phyloP scores from a whole-genome alignment of 306 rosid genomes.

The Glycyrrhiza uralensis region DNA sequence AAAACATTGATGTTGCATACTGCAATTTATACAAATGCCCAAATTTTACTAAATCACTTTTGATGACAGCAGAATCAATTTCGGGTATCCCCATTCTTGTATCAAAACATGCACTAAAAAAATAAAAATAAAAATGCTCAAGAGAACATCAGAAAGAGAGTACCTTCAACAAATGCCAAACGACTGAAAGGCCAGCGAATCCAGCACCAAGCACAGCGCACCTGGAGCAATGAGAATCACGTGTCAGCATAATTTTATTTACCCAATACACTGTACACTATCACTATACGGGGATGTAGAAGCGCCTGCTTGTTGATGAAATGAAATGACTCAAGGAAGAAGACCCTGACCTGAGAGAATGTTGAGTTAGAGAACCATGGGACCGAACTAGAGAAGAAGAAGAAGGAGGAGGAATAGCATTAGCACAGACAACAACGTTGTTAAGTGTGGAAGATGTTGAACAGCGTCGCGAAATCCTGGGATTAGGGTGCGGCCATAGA shows the following conservation, averaged over 20 bases:
- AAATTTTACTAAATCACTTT: too few species aligned
- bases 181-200: constrained; percentile 84
- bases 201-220: constrained; percentile 98
- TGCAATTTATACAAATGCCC: too few species aligned
- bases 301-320: background rate
- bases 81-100: too few species aligned
- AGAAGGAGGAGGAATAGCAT: background rate
- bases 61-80: too few species aligned
- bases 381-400: constrained; percentile 24
- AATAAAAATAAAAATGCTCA: background rate
- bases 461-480: background rate
- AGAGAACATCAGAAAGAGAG: background rate
- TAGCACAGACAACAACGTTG: background rate
- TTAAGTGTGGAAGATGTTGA: background rate
- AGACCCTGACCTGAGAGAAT: constrained; percentile 49
- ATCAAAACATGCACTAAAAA: too few species aligned
- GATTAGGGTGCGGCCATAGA: constrained; percentile 10
- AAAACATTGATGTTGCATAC: too few species aligned
- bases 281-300: too few species aligned
- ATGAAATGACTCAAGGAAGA: background rate
- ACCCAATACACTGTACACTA: background rate
- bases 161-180: constrained; percentile 75
- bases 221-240: constrained; percentile 24
- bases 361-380: constrained; percentile 36
- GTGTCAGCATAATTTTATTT: background rate